Percentiles rank a stretch among this genome's conserved stretches.
Conservation (phyloP, 2,329 filamentous ascomycete species). For the Colletotrichum viniferum region DNA sequence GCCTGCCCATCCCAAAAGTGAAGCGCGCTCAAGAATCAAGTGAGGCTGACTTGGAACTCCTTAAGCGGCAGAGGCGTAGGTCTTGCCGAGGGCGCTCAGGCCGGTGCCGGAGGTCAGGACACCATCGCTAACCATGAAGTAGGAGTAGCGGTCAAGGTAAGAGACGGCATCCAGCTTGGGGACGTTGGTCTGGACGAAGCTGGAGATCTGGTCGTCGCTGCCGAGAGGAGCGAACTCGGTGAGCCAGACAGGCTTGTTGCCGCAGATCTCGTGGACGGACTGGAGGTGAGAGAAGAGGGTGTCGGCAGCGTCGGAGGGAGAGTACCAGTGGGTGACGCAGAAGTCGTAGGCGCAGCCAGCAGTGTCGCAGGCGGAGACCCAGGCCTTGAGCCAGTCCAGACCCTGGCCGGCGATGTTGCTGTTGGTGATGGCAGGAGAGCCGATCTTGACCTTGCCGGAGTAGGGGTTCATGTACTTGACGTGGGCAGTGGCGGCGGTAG, state of each 20-base stretch:
- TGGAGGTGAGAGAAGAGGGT: constrained; percentile 61
- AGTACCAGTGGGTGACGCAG: constrained; percentile 70
- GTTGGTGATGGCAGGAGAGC: constrained; percentile 68
- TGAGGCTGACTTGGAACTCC: not conserved
- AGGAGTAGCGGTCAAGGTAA: constrained; percentile 61
- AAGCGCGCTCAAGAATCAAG: not conserved
- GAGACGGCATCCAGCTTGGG: constrained; percentile 51
- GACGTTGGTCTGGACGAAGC: constrained; percentile 56
- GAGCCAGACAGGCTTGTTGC: constrained; percentile 61
- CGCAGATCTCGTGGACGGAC: constrained; percentile 48
- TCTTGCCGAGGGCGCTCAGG: constrained; percentile 53
- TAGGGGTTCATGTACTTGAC: constrained; percentile 61
- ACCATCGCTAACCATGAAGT: constrained; percentile 56
- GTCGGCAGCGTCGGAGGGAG: constrained; percentile 46
- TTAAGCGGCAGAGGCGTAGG: constrained; percentile 46
- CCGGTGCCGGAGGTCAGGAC: constrained; percentile 43
- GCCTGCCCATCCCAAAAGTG: not conserved
- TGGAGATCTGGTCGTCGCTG: constrained; percentile 43
- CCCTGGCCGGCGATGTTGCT: constrained; percentile 54
- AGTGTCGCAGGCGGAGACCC: constrained; percentile 54
- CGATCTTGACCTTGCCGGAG: constrained; percentile 56
- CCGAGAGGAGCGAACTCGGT: constrained; percentile 67
- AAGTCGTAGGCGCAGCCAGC: constrained; percentile 61
- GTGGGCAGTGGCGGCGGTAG: constrained; percentile 56
- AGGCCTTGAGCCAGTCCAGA: constrained; percentile 59